phyloP scores from a whole-genome alignment of 768 basidiomycete species.

The Trametes coccinea region DNA sequence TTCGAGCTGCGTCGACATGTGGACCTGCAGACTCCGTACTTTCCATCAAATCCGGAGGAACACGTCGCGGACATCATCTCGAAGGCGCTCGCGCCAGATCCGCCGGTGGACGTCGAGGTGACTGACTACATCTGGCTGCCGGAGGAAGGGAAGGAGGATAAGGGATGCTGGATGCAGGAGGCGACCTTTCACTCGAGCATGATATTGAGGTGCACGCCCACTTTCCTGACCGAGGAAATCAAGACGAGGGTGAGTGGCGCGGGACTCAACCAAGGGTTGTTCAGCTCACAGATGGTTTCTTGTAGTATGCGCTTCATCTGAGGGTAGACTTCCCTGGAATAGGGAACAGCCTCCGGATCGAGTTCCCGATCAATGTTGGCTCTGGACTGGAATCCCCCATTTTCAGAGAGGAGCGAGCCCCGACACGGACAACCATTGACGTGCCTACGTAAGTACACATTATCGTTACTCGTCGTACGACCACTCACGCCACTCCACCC shows the following conservation, averaged over 20 bases:
- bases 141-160: slow-evolving; percentile 17
- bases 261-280: background rate
- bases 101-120: slow-evolving; percentile 21
- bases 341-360: slow-evolving; percentile 22
- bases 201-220: slow-evolving; percentile 17
- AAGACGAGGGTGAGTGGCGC: slow-evolving; percentile 16
- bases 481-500: background rate
- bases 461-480: background rate
- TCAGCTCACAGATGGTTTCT: background rate
- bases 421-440: slow-evolving; percentile 6
- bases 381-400: slow-evolving; percentile 18
- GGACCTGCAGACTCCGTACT: slow-evolving; percentile 15
- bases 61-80: slow-evolving; percentile 15
- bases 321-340: slow-evolving; percentile 26
- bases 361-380: slow-evolving; percentile 20
- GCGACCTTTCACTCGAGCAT: slow-evolving; percentile 20
- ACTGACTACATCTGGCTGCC: slow-evolving; percentile 22
- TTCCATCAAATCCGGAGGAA: slow-evolving; percentile 13
- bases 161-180: slow-evolving; percentile 25
- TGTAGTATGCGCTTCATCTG: slow-evolving; percentile 18
- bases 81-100: slow-evolving; percentile 11
- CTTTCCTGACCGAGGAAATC: slow-evolving; percentile 19
- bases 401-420: background rate
- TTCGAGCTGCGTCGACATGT: slow-evolving; percentile 20
- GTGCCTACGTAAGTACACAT: slow-evolving; percentile 8